phyloP scores from a whole-genome alignment of 768 basidiomycete genomes.

The Collybia sp. region DNA sequence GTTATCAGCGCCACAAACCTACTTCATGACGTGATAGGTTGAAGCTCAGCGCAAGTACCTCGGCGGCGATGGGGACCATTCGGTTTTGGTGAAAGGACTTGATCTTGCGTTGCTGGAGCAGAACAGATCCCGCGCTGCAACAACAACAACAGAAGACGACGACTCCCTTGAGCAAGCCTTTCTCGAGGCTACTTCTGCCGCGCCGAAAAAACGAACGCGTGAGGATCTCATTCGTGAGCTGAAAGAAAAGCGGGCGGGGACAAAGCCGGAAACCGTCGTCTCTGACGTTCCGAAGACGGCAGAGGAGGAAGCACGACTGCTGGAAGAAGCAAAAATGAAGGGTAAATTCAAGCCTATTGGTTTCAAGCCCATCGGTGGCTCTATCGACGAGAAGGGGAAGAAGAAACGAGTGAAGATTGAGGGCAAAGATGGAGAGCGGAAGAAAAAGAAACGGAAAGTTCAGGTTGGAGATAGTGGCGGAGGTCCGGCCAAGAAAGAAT shows the following conservation, averaged over 20 bases:
- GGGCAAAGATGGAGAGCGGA: conserved; percentile 38
- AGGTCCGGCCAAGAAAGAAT: conserved; percentile 3
- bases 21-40: conserved; percentile 36
- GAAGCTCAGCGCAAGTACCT: conserved; percentile 74
- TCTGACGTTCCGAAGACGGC: conserved; percentile 16
- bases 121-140: conserved; percentile 60
- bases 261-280: conserved; percentile 13
- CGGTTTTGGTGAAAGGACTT: conserved; percentile 85
- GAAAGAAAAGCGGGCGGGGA: conserved; percentile 54
- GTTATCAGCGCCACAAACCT: background rate
- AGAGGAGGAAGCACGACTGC: conserved; percentile 24
- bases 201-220: conserved; percentile 67
- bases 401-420: conserved; percentile 48
- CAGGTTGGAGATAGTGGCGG: conserved; percentile 20
- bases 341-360: conserved; percentile 53
- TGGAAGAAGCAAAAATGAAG: conserved; percentile 43
- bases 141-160: conserved; percentile 61
- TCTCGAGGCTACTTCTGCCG: conserved; percentile 32
- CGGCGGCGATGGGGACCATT: conserved; percentile 82
- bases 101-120: conserved; percentile 85
- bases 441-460: conserved; percentile 57
- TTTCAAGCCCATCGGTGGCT: conserved; percentile 48
- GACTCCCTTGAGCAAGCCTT: conserved; percentile 79
- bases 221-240: conserved; percentile 71
- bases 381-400: conserved; percentile 31